phyloP scores from a whole-genome alignment of 2,329 filamentous ascomycete species.

The Monilinia polystroma region DNA sequence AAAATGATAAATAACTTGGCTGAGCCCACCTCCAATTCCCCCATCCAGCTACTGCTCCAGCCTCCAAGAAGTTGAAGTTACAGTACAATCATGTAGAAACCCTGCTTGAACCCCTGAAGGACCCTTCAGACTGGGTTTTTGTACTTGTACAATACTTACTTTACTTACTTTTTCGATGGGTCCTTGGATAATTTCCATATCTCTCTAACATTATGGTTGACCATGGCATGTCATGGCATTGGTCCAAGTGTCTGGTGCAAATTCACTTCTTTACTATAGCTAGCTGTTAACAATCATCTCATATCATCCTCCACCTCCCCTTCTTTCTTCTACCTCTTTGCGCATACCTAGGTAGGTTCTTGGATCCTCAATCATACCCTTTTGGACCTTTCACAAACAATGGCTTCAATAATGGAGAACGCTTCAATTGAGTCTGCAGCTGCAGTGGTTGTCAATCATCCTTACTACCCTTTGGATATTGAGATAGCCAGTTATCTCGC shows the following conservation, averaged over 20 bases:
- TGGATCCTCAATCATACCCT: not conserved
- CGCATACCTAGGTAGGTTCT: conserved; percentile 1
- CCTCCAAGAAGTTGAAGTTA: not conserved
- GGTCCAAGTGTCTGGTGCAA: conserved; percentile 18
- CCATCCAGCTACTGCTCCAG: conserved; percentile 7
- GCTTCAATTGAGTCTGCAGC: conserved; percentile 24
- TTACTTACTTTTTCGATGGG: not conserved
- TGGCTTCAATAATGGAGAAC: conserved; percentile 31
- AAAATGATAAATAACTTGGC: not conserved
- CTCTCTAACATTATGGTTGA: conserved; percentile 1
- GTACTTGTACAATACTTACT: no score
- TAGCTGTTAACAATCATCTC: conserved; percentile 2
- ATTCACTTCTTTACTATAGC: conserved; percentile 9
- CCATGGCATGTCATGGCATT: conserved; percentile 7
- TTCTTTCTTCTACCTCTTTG: not conserved
- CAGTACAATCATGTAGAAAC: conserved; percentile 14
- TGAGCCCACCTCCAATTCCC: not conserved
- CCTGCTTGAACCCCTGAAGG: conserved; percentile 19
- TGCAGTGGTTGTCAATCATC: conserved; percentile 48
- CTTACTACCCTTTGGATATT: conserved; percentile 69
- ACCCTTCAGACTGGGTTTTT: conserved; percentile 12
- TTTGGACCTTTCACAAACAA: conserved; percentile 21
- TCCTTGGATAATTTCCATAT: conserved; percentile 5
- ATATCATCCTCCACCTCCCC: not conserved
- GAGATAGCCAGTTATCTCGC: conserved; percentile 62